A percentile compares a stretch with the other conserved stretches of the same genome.
Evolutionary conservation across 1,284 basidiomycete genomes (phyloP).

Genomic region (Apiotrichum mycotoxinovorans): DNA sequence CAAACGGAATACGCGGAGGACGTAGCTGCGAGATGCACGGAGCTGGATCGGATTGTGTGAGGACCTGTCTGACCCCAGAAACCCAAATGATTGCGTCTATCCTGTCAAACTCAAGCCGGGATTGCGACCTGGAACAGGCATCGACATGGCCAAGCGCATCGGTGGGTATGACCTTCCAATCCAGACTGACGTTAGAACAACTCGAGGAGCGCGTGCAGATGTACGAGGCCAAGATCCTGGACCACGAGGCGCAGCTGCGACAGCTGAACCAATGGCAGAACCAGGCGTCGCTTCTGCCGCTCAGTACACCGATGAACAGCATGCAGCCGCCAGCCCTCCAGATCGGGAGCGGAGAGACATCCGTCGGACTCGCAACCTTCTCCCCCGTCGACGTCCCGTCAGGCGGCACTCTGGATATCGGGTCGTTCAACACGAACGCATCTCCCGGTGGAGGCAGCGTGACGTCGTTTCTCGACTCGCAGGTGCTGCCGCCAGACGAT

Average conservation of each 20-base stretch:
- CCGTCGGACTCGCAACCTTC: constrained; percentile 2
- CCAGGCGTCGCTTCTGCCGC: background rate
- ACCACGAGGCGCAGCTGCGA: constrained; percentile 35
- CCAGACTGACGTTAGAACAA: constrained; percentile 23
- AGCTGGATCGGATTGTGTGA: background rate
- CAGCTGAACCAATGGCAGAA: constrained; percentile 18
- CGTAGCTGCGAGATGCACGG: background rate
- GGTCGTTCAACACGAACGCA: constrained; percentile 25
- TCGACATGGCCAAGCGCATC: constrained; percentile 43
- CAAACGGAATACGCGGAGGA: no score
- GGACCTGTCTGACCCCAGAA: constrained; percentile 21
- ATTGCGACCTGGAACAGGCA: constrained; percentile 45
- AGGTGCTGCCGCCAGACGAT: constrained; percentile 46
- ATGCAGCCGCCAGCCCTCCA: background rate
- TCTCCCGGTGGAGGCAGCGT: constrained; percentile 29
- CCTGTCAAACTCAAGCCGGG: constrained; percentile 49
- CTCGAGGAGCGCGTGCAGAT: constrained; percentile 36
- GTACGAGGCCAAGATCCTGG: constrained; percentile 33
- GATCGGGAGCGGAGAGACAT: background rate
- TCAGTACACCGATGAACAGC: background rate
- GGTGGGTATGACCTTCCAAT: constrained; percentile 27
- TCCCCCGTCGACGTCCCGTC: constrained; percentile 6
- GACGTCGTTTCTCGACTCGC: constrained; percentile 37
- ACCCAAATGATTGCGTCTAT: constrained; percentile 42
- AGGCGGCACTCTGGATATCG: constrained; percentile 20